Evolutionary conservation across 352 stramenopile species (phyloP).

Genomic region (Pythium diclinum): DNA sequence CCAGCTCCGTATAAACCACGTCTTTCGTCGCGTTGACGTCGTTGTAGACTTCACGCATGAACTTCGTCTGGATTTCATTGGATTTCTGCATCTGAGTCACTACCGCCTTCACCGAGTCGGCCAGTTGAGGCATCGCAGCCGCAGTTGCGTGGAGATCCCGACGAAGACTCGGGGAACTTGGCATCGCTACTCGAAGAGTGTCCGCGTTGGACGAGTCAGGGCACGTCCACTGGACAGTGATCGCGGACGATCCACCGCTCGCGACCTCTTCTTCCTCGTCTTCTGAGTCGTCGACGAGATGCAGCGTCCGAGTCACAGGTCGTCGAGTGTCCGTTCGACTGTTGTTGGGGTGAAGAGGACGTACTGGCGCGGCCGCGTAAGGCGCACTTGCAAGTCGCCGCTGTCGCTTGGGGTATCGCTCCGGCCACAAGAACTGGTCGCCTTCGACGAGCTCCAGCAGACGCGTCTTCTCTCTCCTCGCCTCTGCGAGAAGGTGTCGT

Average conservation of each 20-base stretch:
- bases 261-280: not conserved
- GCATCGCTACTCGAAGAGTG: not conserved
- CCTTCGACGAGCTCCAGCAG: not conserved
- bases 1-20: not conserved
- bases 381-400: no score
- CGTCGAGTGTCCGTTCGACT: not conserved
- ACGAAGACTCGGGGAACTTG: no score
- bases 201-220: no score
- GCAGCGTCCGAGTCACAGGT: not conserved
- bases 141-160: no score
- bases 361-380: no score
- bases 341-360: not conserved
- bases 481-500: not conserved
- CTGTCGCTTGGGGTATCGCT: no score
- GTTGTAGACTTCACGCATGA: not conserved
- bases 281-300: not conserved
- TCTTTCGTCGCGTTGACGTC: not conserved
- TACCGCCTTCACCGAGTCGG: no score
- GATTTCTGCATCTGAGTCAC: no score
- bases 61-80: no score
- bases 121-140: no score
- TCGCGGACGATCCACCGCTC: not conserved
- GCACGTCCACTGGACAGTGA: not conserved
- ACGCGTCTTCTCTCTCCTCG: not conserved
- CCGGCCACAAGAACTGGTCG: not conserved